Base-by-base conservation (phyloP, 768 basidiomycete species). In the Pleurotus citrinopileatus region DNA sequence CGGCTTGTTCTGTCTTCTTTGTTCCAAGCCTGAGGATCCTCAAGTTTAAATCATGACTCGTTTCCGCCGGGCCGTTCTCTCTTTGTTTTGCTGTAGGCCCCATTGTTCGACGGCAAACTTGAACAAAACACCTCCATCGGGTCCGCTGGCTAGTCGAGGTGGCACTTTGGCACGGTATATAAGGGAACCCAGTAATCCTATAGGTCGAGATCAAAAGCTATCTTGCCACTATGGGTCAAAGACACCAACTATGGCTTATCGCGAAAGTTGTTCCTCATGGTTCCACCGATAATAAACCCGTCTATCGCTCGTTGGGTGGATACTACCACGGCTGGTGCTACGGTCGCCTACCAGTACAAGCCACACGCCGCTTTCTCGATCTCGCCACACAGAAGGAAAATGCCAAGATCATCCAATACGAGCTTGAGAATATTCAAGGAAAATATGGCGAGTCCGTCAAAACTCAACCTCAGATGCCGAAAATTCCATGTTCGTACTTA, bases 281-380 rank as follows among this genome's bases (percentile, higher is more conserved):
- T n/a, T 47, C 50, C 4, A 55, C 53, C 19, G 36, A 55, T 50
- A 28, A 45, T 13, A 40, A 57, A 54, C 32, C 66, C n/a, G 56
- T 64, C 40, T 73, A 75, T 61, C 72, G 70, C 22, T 77, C 74
- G 43, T 57, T 77, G n/a, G 72, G 64, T 5, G 75, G 69, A 4
- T 61, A 65, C 6, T 72, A 76, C 54, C 65, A 74, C 57, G 71
- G 74, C 58, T 72, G 70, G 72, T 74, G 67, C 57, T 73, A 68
- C 53, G 71, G 69, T 23, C 50, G 57, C 12, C 60, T 71, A 19
- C 71, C 75, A 23, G 58, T 73, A 9, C 46, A 26, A 0, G 69
- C 69, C 15, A 60, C 64, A 5, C 57, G 57, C 40, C 73, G 73
- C 19, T 68, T 74, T 47, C 19, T 73, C 8, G 63, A 63, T 8